phyloP scores from a whole-genome alignment of 73 alveolate species.

The Paramecium caudatum region DNA sequence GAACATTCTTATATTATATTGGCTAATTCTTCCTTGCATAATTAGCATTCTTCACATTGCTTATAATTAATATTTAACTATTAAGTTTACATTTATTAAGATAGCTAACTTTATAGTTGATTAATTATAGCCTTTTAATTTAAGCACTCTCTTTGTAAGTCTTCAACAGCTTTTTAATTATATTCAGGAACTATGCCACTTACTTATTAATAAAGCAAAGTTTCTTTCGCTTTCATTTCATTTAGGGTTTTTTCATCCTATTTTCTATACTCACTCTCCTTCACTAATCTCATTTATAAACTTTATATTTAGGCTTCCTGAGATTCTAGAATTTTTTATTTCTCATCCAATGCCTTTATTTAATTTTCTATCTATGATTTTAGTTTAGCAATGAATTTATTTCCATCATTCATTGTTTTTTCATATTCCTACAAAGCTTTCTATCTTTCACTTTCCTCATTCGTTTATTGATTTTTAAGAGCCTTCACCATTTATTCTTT shows the following conservation, averaged over 20 bases:
- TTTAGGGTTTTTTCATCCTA: constrained; percentile 28
- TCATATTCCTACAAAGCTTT: constrained; percentile 20
- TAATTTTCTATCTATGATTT: not conserved
- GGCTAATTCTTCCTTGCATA: constrained; percentile 12
- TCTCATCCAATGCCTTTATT: constrained; percentile 10
- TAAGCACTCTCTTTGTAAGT: not conserved
- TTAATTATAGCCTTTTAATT: constrained; percentile 6
- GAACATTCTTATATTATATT: constrained; percentile 40
- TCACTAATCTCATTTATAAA: not conserved
- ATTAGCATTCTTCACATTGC: constrained; percentile 36
- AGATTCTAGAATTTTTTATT: not conserved
- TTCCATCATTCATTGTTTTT: constrained; percentile 35
- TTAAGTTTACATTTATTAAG: constrained; percentile 8
- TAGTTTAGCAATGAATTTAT: not conserved
- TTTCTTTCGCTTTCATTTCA: constrained; percentile 29
- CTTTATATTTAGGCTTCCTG: not conserved
- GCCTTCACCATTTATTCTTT: constrained; percentile 53
- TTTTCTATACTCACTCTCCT: constrained; percentile 35
- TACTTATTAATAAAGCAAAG: not conserved
- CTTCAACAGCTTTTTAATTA: constrained; percentile 1
- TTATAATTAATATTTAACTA: not conserved
- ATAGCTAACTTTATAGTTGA: not conserved
- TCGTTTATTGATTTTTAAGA: not conserved
- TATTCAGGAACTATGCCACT: not conserved
- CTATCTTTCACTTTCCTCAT: constrained; percentile 29